Conservation (phyloP, 2,329 filamentous ascomycete species). For the Zasmidium cellare region DNA sequence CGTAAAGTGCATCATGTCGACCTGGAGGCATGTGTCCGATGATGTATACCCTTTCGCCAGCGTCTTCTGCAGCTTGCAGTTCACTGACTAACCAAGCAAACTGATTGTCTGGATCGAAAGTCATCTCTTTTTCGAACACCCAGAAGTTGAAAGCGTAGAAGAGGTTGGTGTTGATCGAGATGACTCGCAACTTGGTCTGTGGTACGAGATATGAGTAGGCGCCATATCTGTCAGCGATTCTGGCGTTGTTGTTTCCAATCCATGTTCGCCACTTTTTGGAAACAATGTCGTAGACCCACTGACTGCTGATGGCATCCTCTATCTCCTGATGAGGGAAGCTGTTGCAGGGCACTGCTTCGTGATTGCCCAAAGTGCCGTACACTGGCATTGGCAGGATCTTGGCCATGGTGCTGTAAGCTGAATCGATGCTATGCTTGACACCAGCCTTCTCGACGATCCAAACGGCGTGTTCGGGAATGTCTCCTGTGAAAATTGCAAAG, state of each 20-base stretch:
- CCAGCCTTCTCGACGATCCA: slow-evolving; percentile 39
- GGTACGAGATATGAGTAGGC: slow-evolving; percentile 51
- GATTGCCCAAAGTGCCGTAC: slow-evolving; percentile 59
- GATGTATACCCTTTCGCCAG: slow-evolving; percentile 56
- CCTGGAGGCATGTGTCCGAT: slow-evolving; percentile 59
- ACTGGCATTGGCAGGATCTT: slow-evolving; percentile 42
- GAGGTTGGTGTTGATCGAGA: slow-evolving; percentile 61
- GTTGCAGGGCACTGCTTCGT: slow-evolving; percentile 46
- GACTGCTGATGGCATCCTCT: slow-evolving; percentile 31
- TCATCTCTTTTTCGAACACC: slow-evolving; percentile 53
- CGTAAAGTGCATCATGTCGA: slow-evolving; percentile 52
- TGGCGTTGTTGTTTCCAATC: slow-evolving; percentile 44
- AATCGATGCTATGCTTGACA: slow-evolving; percentile 40
- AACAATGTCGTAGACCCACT: slow-evolving; percentile 57
- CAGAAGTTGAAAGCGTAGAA: slow-evolving; percentile 62
- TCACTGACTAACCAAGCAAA: slow-evolving; percentile 56
- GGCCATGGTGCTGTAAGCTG: slow-evolving; percentile 51
- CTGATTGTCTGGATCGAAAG: slow-evolving; percentile 54
- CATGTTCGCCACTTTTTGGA: slow-evolving; percentile 50
- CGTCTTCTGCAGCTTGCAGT: slow-evolving; percentile 54
- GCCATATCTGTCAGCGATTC: slow-evolving; percentile 42
- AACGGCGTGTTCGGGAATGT: slow-evolving; percentile 55
- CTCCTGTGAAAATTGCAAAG: slow-evolving; percentile 62
- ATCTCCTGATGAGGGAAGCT: slow-evolving; percentile 19
- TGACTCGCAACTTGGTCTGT: slow-evolving; percentile 51